A percentile compares a stretch with the other conserved stretches of the same genome.
Evolutionary conservation across 2,329 filamentous ascomycete genomes (phyloP).

Genomic region (Verticillium zaregamsianum): DNA sequence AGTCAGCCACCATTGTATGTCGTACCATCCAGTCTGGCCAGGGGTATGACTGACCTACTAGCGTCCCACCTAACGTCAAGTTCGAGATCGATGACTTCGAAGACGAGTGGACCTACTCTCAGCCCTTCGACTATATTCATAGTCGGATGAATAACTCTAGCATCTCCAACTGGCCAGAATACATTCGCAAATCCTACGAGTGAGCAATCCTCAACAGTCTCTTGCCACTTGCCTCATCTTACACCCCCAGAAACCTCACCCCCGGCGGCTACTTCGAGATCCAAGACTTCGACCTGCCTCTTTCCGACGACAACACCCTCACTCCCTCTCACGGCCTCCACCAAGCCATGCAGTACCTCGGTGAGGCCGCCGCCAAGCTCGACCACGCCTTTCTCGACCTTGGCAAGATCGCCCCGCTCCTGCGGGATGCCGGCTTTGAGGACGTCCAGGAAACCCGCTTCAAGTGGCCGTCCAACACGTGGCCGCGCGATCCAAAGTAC

Average conservation of each 20-base stretch:
- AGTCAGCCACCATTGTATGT: constrained; percentile 33
- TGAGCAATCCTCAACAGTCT: constrained; percentile 28
- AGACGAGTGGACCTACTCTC: constrained; percentile 19
- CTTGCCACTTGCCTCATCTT: constrained; percentile 22
- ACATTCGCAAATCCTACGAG: constrained; percentile 42
- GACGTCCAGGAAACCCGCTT: constrained; percentile 47
- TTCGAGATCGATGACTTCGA: constrained; percentile 35
- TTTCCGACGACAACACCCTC: constrained; percentile 35
- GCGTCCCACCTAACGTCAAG: constrained; percentile 33
- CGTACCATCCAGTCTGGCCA: not conserved
- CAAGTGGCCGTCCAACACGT: constrained; percentile 33
- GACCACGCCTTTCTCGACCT: constrained; percentile 9
- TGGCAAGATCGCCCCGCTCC: constrained; percentile 16
- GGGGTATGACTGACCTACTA: constrained; percentile 6
- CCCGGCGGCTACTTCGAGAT: constrained; percentile 27
- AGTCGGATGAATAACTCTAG: constrained; percentile 50
- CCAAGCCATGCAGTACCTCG: constrained; percentile 18
- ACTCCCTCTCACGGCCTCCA: constrained; percentile 10
- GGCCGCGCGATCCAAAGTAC: constrained; percentile 27
- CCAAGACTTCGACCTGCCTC: constrained; percentile 33
- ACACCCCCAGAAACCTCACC: constrained; percentile 14
- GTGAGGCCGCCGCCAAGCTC: constrained; percentile 13
- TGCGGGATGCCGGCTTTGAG: constrained; percentile 63
- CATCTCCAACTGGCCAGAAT: constrained; percentile 48
- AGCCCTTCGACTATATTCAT: constrained; percentile 56